These are phyloP conservation scores for Takashimella tepidaria DNA, from an alignment of 1,284 basidiomycete species.

Conservation along the genomic window DNA sequence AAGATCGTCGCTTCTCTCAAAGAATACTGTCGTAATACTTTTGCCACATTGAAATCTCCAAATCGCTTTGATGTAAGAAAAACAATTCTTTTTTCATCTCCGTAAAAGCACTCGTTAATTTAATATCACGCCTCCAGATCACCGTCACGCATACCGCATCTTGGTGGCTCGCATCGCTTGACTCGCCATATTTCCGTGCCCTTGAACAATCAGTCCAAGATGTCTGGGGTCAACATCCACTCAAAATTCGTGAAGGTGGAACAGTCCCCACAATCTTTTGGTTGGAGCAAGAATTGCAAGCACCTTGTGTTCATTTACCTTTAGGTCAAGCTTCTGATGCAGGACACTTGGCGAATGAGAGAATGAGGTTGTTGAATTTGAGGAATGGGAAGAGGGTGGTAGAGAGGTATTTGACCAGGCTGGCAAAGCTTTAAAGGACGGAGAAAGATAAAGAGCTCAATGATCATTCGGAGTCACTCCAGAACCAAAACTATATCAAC, in stretches of 20 bases:
- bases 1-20: constrained; percentile 62
- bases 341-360: constrained; percentile 49
- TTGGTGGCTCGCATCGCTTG: constrained; percentile 90
- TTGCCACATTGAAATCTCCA: constrained; percentile 59
- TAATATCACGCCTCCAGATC: constrained; percentile 53
- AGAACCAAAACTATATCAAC: too few species aligned
- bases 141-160: constrained; percentile 77
- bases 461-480: too few species aligned
- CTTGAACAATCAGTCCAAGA: constrained; percentile 73
- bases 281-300: constrained; percentile 78
- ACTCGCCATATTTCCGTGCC: constrained; percentile 75
- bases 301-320: constrained; percentile 47
- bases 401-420: constrained; percentile 37
- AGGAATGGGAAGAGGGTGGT: constrained; percentile 46
- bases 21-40: constrained; percentile 59
- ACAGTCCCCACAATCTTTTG: constrained; percentile 82
- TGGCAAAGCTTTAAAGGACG: constrained; percentile 28
- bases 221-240: constrained; percentile 77
- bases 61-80: constrained; percentile 63
- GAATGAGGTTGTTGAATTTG: constrained; percentile 48
- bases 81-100: neutral
- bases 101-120: neutral
- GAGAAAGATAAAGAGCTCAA: too few species aligned
- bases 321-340: constrained; percentile 43
- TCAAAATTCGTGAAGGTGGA: constrained; percentile 90